Evolutionary conservation across 805 yeast species (phyloP), one percentile per base, ranked within the genome.

Genomic region (Barnettozyma californica): DNA sequence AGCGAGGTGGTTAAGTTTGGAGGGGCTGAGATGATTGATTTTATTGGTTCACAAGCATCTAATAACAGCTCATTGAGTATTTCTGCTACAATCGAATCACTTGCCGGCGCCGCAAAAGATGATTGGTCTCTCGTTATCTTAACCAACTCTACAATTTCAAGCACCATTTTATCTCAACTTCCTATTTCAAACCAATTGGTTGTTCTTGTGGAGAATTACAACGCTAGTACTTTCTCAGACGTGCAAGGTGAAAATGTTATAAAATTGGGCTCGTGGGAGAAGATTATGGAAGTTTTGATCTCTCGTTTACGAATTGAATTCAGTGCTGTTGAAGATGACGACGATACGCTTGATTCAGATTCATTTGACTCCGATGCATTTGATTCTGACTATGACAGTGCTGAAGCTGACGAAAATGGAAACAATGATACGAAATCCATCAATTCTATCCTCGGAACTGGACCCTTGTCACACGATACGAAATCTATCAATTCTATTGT

Each of bases 221-320:
- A 38, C 23, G 18, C 14, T 4, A 16, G 9, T 35, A 25, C 21
- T 14, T 23, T 18, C 20, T 5, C 25, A 19, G 41, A 40, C 2
- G 11, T 43, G 11, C 26, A 36, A 20, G 37, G 43, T 20, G 38
- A 37, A 2, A 41, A 44, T 16, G 35, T 53, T 1, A 3, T 54
- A 2, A 38, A 33, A 8, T 43, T 54, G 2, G 43, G 47, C 5
- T 41, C 53, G 1, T 61, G 60, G 61, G 65, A 61, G 40, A 54
- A 55, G 2, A 48, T 61, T 4, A 61, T 60, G 64, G 64, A 60
- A 42, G 33, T 41, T n/a, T n/a, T 61, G 20, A 47, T 59, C 2
- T 16, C 43, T 7, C 54, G 47, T n/a, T 49, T 51, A 7, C 48
- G 52, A 4, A 23, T 61, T 6, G 29, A 50, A 2, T 52, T 59